phyloP scores from a whole-genome alignment of 345 rosid species.

The Turritis glabra region DNA sequence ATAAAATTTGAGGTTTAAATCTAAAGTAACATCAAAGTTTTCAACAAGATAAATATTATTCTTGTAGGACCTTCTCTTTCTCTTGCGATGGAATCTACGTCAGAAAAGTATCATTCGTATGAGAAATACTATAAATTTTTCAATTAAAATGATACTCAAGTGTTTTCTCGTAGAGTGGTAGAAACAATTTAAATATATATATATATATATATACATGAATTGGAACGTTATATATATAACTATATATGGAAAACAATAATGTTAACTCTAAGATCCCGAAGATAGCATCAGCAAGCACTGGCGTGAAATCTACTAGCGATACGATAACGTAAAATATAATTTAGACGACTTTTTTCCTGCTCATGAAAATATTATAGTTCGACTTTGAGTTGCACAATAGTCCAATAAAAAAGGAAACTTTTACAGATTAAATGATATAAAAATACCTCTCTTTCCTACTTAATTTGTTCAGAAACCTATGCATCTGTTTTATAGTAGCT shows the following conservation, averaged over 20 bases:
- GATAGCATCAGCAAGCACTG: conserved; percentile 15
- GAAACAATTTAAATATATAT: no score
- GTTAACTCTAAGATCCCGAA: background rate
- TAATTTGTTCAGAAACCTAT: background rate
- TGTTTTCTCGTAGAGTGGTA: background rate
- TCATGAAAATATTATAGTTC: background rate
- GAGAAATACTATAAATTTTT: background rate
- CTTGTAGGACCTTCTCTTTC: background rate
- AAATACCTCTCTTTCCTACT: background rate
- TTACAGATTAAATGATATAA: background rate
- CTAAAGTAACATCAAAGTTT: background rate
- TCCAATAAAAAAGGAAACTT: background rate
- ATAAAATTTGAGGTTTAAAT: background rate
- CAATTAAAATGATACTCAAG: background rate
- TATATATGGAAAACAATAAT: background rate
- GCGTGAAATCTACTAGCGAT: background rate
- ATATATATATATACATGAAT: no score
- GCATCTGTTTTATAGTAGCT: background rate
- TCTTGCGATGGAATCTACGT: background rate
- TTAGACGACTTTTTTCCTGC: background rate
- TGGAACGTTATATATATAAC: background rate
- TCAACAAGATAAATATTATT: background rate
- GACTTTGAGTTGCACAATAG: conserved; percentile 2
- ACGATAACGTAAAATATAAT: conserved; percentile 16
- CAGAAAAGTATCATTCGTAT: conserved; percentile 10